phyloP scores from a whole-genome alignment of 768 basidiomycete species.

The Mycena rosella region DNA sequence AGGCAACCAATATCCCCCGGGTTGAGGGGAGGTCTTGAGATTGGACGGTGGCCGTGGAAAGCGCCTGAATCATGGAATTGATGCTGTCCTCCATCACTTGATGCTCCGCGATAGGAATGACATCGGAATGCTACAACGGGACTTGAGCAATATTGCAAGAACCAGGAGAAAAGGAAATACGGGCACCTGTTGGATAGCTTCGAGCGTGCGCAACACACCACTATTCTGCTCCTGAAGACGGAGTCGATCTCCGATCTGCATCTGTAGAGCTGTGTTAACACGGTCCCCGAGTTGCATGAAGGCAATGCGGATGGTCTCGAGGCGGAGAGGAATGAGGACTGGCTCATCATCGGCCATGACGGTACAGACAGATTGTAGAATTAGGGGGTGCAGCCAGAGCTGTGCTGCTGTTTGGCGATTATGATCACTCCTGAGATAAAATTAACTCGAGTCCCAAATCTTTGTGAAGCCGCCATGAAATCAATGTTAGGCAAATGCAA shows the following conservation, averaged over 20 bases:
- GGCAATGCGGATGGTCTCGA: conserved; percentile 40
- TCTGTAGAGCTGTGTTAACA: too few species aligned
- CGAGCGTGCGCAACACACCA: conserved; percentile 11
- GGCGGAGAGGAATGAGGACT: conserved; percentile 20
- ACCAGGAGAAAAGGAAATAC: neutral
- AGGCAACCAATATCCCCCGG: conserved; percentile 1
- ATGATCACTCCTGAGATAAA: too few species aligned
- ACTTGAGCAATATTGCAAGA: neutral
- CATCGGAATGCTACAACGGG: conserved; percentile 19
- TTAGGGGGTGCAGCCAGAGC: neutral
- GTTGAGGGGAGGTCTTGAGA: conserved; percentile 30
- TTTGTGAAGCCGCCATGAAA: too few species aligned
- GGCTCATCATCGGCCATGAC: neutral
- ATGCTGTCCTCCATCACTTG: conserved; percentile 27
- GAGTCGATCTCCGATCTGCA: too few species aligned
- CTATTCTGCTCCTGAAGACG: too few species aligned
- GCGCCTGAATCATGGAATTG: conserved; percentile 25
- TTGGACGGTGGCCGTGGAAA: conserved; percentile 19
- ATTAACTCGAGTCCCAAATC: too few species aligned
- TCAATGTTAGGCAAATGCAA: too few species aligned
- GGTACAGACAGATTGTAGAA: neutral
- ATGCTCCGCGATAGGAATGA: conserved; percentile 26
- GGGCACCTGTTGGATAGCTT: conserved; percentile 20
- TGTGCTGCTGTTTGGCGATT: too few species aligned
- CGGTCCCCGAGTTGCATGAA: conserved; percentile 35